Evolutionary conservation across 352 stramenopile genomes (phyloP).

Genomic region (Pythium phragmiticola): DNA sequence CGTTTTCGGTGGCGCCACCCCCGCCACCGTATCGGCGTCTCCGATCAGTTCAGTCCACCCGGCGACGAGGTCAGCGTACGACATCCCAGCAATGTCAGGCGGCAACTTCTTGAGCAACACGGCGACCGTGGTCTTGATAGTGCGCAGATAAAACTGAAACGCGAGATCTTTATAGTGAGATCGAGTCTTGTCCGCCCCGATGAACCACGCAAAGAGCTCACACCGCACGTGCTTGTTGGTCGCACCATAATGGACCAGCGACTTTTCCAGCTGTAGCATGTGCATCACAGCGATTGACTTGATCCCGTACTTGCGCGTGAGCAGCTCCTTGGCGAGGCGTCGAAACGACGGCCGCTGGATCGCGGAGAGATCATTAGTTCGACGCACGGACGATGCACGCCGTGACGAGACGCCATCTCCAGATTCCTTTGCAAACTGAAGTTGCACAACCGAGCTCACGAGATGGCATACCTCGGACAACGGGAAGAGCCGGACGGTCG

Average conservation of each 20-base stretch:
- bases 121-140: constrained; percentile 46
- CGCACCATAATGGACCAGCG: constrained; percentile 49
- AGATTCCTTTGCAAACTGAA: constrained; percentile 57
- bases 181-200: constrained; percentile 47
- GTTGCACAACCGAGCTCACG: constrained; percentile 55
- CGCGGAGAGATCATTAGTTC: constrained; percentile 14
- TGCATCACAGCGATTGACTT: constrained; percentile 74
- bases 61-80: constrained; percentile 44
- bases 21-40: constrained; percentile 41
- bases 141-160: constrained; percentile 58
- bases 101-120: constrained; percentile 37
- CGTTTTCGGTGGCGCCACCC: background rate
- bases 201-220: constrained; percentile 68
- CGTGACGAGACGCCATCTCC: constrained; percentile 20
- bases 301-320: constrained; percentile 70
- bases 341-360: constrained; percentile 39
- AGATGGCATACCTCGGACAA: constrained; percentile 61
- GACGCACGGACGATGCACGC: constrained; percentile 15
- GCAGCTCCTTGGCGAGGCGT: constrained; percentile 55
- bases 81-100: constrained; percentile 21
- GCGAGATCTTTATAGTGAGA: constrained; percentile 46
- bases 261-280: constrained; percentile 64
- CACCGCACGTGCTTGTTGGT: constrained; percentile 53
- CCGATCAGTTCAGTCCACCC: constrained; percentile 66
- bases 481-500: constrained; percentile 44